A percentile compares a stretch with the other conserved stretches of the same genome.
These are phyloP conservation scores for Lablab purpureus DNA, from an alignment of 306 rosid species.

Conservation along the genomic window DNA sequence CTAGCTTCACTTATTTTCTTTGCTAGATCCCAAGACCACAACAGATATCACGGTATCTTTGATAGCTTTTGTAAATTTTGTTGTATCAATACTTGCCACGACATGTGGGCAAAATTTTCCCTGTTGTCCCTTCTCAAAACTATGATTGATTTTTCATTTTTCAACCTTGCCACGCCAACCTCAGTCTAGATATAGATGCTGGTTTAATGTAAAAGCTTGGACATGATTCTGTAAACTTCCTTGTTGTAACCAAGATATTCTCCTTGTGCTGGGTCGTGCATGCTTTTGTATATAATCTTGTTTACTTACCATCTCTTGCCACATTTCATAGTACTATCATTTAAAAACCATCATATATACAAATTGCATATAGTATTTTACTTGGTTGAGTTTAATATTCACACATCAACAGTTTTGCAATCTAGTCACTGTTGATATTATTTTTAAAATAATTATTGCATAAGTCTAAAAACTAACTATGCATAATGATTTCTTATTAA, in stretches of 20 bases:
- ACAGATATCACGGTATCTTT: slow-evolving; percentile 42
- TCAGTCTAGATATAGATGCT: slow-evolving; percentile 21
- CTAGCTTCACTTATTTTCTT: slow-evolving; percentile 53
- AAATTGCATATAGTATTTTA: not conserved
- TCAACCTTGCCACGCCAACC: not conserved
- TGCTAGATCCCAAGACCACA: slow-evolving; percentile 35
- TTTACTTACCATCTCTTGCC: not conserved
- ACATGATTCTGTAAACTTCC: slow-evolving; percentile 31
- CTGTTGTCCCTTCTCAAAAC: slow-evolving; percentile 6
- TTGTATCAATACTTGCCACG: slow-evolving; percentile 31
- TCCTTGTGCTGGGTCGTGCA: slow-evolving; percentile 32
- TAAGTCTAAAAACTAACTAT: too few relatives aligned
- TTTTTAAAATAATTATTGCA: too few relatives aligned
- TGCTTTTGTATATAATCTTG: slow-evolving; percentile 23
- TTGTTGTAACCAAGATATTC: slow-evolving; percentile 14
- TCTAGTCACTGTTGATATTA: too few relatives aligned
- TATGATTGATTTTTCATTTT: slow-evolving; percentile 25
- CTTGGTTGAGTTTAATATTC: not conserved
- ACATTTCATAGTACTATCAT: slow-evolving; percentile 12
- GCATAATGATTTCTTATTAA: too few relatives aligned
- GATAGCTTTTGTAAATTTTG: slow-evolving; percentile 53
- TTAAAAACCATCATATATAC: slow-evolving; percentile 5
- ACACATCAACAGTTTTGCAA: too few relatives aligned
- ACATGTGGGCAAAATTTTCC: slow-evolving; percentile 30
- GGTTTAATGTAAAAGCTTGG: slow-evolving; percentile 38